Evolutionary conservation across 345 rosid genomes (phyloP).

Genomic region (Dipteronia dyeriana): DNA sequence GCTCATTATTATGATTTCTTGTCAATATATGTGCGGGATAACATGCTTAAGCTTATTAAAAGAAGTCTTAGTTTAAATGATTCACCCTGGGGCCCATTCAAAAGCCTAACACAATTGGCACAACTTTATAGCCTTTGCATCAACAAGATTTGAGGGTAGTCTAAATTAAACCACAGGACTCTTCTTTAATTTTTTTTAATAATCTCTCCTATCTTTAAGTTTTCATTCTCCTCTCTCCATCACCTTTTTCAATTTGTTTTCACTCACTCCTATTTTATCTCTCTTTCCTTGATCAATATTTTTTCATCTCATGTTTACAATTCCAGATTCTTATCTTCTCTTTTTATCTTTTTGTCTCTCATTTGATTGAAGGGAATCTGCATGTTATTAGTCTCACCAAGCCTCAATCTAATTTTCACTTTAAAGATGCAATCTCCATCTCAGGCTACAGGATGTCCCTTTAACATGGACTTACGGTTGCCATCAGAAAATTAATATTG

Average conservation of each 20-base stretch:
- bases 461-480: neutral
- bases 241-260: neutral
- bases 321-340: neutral
- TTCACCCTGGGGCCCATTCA: neutral
- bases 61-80: neutral
- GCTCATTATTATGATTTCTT: neutral
- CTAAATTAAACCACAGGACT: neutral
- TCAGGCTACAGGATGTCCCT: neutral
- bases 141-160: neutral
- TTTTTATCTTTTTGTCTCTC: neutral
- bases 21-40: neutral
- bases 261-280: neutral
- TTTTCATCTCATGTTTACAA: neutral
- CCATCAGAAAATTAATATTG: neutral
- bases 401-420: neutral
- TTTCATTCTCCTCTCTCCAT: neutral
- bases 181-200: too few relatives aligned
- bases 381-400: neutral
- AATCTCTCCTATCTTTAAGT: neutral
- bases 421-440: neutral
- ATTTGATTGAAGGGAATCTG: neutral
- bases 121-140: neutral
- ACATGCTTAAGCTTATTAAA: neutral
- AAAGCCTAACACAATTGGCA: neutral
- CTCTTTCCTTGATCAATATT: neutral